These are phyloP conservation scores for Microcyclospora pomicola DNA, from an alignment of 2,329 filamentous ascomycete genomes.

Conservation along the genomic window DNA sequence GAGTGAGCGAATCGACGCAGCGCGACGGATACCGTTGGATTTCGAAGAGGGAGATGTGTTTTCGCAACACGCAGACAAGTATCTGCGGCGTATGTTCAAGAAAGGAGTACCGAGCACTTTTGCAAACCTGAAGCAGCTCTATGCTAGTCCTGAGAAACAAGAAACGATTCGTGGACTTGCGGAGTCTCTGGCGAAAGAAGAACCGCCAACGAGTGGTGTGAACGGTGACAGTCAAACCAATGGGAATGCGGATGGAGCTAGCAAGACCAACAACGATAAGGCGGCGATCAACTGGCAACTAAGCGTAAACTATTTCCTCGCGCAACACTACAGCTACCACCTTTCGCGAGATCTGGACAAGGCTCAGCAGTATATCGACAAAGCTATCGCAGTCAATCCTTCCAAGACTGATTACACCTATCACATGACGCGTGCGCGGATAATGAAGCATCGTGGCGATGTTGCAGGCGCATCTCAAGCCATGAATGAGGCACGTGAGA, in stretches of 20 bases:
- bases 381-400: constrained; percentile 64
- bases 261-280: constrained; percentile 33
- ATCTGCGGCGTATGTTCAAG: constrained; percentile 71
- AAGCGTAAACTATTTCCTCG: constrained; percentile 81
- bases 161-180: constrained; percentile 62
- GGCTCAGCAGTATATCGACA: constrained; percentile 70
- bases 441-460: constrained; percentile 83
- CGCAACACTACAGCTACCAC: constrained; percentile 92
- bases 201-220: constrained; percentile 15
- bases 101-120: constrained; percentile 94
- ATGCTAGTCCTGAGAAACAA: constrained; percentile 64
- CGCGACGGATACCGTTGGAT: constrained; percentile 74
- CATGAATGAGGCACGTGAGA: constrained; percentile 74
- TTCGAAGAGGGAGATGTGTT: constrained; percentile 79
- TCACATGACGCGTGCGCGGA: constrained; percentile 86
- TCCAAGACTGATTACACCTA: constrained; percentile 83
- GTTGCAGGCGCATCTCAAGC: constrained; percentile 63
- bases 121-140: constrained; percentile 89
- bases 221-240: constrained; percentile 13
- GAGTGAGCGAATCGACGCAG: constrained; percentile 69
- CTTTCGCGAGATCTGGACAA: constrained; percentile 71
- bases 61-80: constrained; percentile 59
- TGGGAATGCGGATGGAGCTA: constrained; percentile 27
- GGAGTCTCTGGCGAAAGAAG: constrained; percentile 53
- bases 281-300: constrained; percentile 50